Evolutionary conservation across 768 basidiomycete species (phyloP), one percentile per base, ranked within the genome.

Genomic region (Strobilomyces confusus): DNA sequence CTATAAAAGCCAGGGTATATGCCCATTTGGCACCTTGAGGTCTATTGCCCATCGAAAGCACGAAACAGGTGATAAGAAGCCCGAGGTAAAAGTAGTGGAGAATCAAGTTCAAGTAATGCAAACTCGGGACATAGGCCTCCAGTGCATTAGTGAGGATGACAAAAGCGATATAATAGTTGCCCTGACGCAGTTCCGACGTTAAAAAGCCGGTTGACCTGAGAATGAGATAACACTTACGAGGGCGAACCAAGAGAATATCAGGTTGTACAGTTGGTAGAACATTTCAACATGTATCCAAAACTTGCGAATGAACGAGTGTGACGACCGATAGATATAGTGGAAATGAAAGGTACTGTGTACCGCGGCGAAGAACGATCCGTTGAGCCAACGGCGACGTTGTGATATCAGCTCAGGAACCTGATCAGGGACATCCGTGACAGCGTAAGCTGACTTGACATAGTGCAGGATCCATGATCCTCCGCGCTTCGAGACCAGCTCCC

Each of bases 301-400:
- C 72, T 98, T 98, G 63, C 92, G 79, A 36, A 86, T 29, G 66
- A 93, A 80, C 0, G 80, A 71, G 68, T 95, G 94, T 19, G 89
- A 86, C 9, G 89, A 92, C 23, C 95, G 84, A 69, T 98, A 98
- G 37, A 99, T 82, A 66, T 98, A 98, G 59, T 90, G 86, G 71
- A 99, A 98, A 67, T 98, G 92, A 58, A 94, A 78, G 5, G 84
- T 89, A 52, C 87, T 86, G 73, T 98, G 94, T 15, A 98, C 84
- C 0, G 89, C 92, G 11, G 95, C 97, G 70, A 99, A 99, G 83
- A 99, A 98, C 4, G 92, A 95, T 14, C 95, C 93, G 69, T 98
- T 98, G 25, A 99, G 79, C 95, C 95, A 98, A 37, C 95, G 86
- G 34, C 95, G 81, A 47, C 95, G 87, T 66, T 98, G 95, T 0